Evolutionary conservation across 768 basidiomycete genomes (phyloP).

Genomic region (Lanmaoa pseudosensibilis): DNA sequence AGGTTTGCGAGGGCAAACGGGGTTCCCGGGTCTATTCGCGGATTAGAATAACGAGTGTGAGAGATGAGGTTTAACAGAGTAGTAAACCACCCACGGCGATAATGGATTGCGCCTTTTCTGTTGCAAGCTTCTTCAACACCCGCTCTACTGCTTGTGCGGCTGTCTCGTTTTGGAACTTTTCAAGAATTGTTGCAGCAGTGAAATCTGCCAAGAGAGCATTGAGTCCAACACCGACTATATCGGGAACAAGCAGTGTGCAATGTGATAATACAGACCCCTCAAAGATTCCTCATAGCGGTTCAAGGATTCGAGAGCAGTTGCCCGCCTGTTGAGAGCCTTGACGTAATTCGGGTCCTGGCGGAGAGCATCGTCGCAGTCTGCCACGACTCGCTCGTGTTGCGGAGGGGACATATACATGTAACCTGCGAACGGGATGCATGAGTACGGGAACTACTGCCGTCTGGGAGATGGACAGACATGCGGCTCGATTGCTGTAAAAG

Average conservation of each 20-base stretch:
- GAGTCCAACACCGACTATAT: neutral
- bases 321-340: slow-evolving; percentile 89
- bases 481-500: slow-evolving; percentile 96
- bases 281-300: slow-evolving; percentile 73
- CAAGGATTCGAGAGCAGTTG: slow-evolving; percentile 78
- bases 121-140: slow-evolving; percentile 82
- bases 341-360: slow-evolving; percentile 81
- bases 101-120: slow-evolving; percentile 70
- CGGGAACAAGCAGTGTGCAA: neutral
- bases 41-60: neutral
- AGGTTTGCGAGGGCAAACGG: slow-evolving; percentile 83
- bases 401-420: slow-evolving; percentile 91
- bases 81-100: slow-evolving; percentile 49
- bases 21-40: slow-evolving; percentile 60
- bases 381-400: slow-evolving; percentile 75
- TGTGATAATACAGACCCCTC: slow-evolving; percentile 55
- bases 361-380: slow-evolving; percentile 88
- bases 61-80: neutral
- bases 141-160: slow-evolving; percentile 85
- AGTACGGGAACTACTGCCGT: neutral
- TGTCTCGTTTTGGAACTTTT: slow-evolving; percentile 82
- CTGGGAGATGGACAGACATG: slow-evolving; percentile 56
- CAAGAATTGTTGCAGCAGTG: slow-evolving; percentile 94
- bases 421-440: slow-evolving; percentile 43
- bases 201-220: slow-evolving; percentile 56